Base-by-base conservation (phyloP, 306 rosid genomes). In the Comarum palustre region DNA sequence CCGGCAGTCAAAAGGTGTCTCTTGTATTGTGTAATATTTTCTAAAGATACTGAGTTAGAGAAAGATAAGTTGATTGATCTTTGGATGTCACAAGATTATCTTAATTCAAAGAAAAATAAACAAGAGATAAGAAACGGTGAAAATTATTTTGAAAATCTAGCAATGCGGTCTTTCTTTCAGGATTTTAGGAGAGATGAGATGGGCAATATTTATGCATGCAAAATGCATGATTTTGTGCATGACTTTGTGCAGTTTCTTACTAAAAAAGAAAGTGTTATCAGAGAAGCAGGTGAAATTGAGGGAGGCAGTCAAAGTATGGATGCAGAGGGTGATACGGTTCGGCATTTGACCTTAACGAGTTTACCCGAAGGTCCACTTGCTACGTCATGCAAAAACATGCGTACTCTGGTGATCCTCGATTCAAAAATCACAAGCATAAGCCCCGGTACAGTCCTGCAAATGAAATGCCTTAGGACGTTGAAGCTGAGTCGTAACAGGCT, bases 1-100 rank as follows among this genome's bases (percentile, higher is more conserved):
- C 10, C 63, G 0, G 0, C 10, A 25, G 36, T 25, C 1, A 57
- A 57, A 57, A 14, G 0, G 0, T 57, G 63, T 57, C 36, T 57
- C 13, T 25, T 57, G 9, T 27, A 57, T 2, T 57, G 63, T 25
- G 36, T 0, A 0, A 27, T 13, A 14, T 57, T 57, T 27, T 9
- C 36, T 0, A 57, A 25, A 25, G 1, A 57, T 25, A 1, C 25
- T 5, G 0, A 0, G 1, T 25, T 57, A 3, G 1, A 0, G 0
- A 57, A 13, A 22, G 3, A 25, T 25, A 12, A 4, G 2, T 5
- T 57, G n/a, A 57, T 57, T 25, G 36, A 57, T 3, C 3, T 57
- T 4, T 57, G 36, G 36, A 57, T 25, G 1, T 57, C 38, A 57
- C 63, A 57, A 25, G n/a, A 4, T 57, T 57, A 25, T 13, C 3